Conservation (phyloP, 805 yeast genomes). For the Ogataea haglerorum region DNA sequence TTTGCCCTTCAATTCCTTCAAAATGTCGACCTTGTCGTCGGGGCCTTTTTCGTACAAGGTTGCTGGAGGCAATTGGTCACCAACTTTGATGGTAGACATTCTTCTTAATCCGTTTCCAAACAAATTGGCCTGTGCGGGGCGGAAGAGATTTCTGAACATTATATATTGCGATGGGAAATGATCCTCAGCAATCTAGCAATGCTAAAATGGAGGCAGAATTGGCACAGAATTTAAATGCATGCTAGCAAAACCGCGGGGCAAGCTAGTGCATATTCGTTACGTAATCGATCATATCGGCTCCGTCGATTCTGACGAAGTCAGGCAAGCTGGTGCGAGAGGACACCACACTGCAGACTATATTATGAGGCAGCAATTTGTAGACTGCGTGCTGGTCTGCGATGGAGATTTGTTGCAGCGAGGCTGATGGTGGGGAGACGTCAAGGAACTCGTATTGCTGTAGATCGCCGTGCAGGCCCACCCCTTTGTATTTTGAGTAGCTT, state of each 20-base stretch:
- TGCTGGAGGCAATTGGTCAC: conserved; percentile 20
- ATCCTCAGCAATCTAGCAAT: conserved; percentile 6
- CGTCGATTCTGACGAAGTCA: background rate
- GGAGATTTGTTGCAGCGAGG: background rate
- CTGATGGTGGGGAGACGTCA: conserved; percentile 7
- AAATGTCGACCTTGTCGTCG: conserved; percentile 19
- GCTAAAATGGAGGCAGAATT: background rate
- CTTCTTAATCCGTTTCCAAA: conserved; percentile 4
- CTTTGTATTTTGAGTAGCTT: conserved; percentile 64
- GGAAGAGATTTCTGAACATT: conserved; percentile 2
- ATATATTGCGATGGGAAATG: background rate
- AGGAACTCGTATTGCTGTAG: conserved; percentile 25
- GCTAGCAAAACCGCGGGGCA: conserved; percentile 3
- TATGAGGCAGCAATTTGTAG: conserved; percentile 1
- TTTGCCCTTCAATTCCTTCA: conserved; percentile 21
- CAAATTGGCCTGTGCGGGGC: background rate
- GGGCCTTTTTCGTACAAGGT: conserved; percentile 26
- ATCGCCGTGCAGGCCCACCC: conserved; percentile 49
- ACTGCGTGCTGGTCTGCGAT: background rate
- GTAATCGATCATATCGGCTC: conserved; percentile 1
- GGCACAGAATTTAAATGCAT: background rate
- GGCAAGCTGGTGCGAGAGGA: background rate
- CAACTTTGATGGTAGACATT: conserved; percentile 20
- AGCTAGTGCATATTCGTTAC: conserved; percentile 1
- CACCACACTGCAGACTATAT: conserved; percentile 6